Evolutionary conservation across 495 filamentous ascomycete species (phyloP).

Genomic region (Aspergillus coremiiformis): DNA sequence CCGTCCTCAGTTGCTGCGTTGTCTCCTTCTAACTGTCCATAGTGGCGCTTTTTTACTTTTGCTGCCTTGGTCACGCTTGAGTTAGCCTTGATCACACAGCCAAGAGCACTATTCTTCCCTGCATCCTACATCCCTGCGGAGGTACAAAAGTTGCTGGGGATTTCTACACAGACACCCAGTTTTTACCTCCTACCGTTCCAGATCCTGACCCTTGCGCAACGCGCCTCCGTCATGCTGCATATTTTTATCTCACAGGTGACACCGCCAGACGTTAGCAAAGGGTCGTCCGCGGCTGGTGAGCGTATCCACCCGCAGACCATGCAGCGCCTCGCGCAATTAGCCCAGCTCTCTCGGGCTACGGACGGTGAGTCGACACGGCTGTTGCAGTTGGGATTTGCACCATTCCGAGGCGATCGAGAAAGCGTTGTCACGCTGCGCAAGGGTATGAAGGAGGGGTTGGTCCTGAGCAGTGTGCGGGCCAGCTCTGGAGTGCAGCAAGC

Average conservation of each 20-base stretch:
- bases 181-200: conserved; percentile 83
- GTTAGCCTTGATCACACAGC: conserved; percentile 60
- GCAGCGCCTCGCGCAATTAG: conserved; percentile 37
- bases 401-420: conserved; percentile 68
- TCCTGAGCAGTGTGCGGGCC: conserved; percentile 62
- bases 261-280: conserved; percentile 31
- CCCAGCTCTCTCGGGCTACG: conserved; percentile 41
- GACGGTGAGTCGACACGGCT: conserved; percentile 64
- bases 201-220: conserved; percentile 67
- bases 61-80: conserved; percentile 65
- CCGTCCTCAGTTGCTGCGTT: neutral
- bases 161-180: conserved; percentile 44
- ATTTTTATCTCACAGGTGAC: conserved; percentile 82
- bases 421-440: conserved; percentile 50
- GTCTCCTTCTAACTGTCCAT: neutral
- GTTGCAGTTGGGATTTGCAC: conserved; percentile 69
- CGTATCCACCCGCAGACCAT: conserved; percentile 28
- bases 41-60: conserved; percentile 85
- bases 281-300: conserved; percentile 13
- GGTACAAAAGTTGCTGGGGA: conserved; percentile 53
- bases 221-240: conserved; percentile 68
- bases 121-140: conserved; percentile 22
- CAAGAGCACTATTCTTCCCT: conserved; percentile 38
- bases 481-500: conserved; percentile 73
- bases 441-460: conserved; percentile 69